Conservation (phyloP, 2,329 filamentous ascomycete genomes). For the Rutstroemia sp. region DNA sequence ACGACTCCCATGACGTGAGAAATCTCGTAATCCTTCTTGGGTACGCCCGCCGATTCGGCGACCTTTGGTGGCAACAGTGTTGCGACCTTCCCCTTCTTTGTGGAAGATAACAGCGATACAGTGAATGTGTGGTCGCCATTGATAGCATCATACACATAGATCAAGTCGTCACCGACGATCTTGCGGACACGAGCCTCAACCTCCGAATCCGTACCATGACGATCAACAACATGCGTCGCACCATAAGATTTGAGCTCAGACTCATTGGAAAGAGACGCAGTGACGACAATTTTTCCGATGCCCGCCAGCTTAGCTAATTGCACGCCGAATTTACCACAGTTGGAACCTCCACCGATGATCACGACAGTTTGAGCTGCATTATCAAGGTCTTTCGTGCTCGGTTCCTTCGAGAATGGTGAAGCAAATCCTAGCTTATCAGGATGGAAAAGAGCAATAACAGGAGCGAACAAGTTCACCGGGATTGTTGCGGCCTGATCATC, state of each 20-base stretch:
- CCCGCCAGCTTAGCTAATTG: slow-evolving; percentile 30
- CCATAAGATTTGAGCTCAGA: slow-evolving; percentile 30
- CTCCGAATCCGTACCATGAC: slow-evolving; percentile 13
- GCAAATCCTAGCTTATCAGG: slow-evolving; percentile 4
- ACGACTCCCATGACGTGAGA: not conserved
- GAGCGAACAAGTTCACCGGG: slow-evolving; percentile 31
- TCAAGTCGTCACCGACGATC: slow-evolving; percentile 1
- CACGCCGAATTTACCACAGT: slow-evolving; percentile 29
- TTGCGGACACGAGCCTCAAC: not conserved
- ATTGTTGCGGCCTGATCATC: slow-evolving; percentile 33
- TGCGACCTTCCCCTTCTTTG: slow-evolving; percentile 3
- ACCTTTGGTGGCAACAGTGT: not conserved
- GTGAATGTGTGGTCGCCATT: slow-evolving; percentile 3
- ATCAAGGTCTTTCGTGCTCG: not conserved
- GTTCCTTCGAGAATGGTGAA: not conserved
- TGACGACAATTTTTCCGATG: slow-evolving; percentile 33
- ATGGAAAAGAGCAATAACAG: slow-evolving; percentile 31
- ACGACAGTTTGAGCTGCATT: slow-evolving; percentile 17
- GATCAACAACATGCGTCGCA: slow-evolving; percentile 35
- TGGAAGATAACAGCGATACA: slow-evolving; percentile 4
- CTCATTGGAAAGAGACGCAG: slow-evolving; percentile 26
- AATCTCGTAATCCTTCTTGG: slow-evolving; percentile 1
- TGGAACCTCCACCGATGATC: slow-evolving; percentile 31
- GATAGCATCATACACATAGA: slow-evolving; percentile 7
- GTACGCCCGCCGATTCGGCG: not conserved